These are phyloP conservation scores for Crassisporium funariophilum DNA, from an alignment of 768 basidiomycete species.

Conservation along the genomic window DNA sequence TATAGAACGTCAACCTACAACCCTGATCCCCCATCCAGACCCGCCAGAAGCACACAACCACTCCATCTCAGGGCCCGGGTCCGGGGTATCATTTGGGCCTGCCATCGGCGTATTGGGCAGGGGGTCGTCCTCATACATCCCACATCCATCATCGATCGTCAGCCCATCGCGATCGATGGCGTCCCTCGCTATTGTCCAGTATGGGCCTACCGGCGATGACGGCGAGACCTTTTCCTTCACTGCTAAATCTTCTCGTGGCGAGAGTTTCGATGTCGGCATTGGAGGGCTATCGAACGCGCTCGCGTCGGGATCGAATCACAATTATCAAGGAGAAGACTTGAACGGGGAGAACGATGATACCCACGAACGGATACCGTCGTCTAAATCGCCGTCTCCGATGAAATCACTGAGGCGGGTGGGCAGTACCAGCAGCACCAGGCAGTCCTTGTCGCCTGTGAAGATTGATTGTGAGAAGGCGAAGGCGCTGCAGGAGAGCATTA, in stretches of 20 bases:
- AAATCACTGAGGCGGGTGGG: slow-evolving; percentile 33
- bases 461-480: slow-evolving; percentile 52
- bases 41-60: slow-evolving; percentile 24
- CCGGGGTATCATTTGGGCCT: too few species aligned
- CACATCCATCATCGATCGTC: slow-evolving; percentile 2
- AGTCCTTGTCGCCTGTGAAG: slow-evolving; percentile 43
- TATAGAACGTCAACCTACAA: slow-evolving; percentile 22
- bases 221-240: too few species aligned
- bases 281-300: too few species aligned
- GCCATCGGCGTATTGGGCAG: neutral
- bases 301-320: too few species aligned
- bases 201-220: too few species aligned
- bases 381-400: slow-evolving; percentile 57
- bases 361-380: slow-evolving; percentile 55
- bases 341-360: neutral
- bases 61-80: too few species aligned
- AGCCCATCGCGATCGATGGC: neutral
- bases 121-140: neutral
- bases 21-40: slow-evolving; percentile 15
- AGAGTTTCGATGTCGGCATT: neutral
- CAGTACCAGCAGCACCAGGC: slow-evolving; percentile 17
- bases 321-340: too few species aligned
- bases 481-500: slow-evolving; percentile 69
- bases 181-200: neutral
- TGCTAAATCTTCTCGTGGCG: neutral